phyloP scores from a whole-genome alignment of 179 eudicot genomes.

The Vitellaria paradoxa region DNA sequence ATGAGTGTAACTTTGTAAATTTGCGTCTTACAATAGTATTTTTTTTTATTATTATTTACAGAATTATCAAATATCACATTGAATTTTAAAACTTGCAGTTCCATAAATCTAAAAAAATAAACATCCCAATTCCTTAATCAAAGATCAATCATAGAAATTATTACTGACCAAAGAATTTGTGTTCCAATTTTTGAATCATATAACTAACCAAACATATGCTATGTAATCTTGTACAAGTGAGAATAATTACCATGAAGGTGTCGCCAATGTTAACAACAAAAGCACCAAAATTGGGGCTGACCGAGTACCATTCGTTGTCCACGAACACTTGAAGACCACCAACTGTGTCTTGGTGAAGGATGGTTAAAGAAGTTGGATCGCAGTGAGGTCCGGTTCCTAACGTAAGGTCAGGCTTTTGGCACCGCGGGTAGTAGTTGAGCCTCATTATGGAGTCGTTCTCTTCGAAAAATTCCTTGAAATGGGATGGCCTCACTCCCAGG shows the following conservation, averaged over 20 bases:
- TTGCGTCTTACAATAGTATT: too few relatives aligned
- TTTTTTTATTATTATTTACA: too few relatives aligned
- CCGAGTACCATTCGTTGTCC: slow-evolving; percentile 63
- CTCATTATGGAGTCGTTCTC: slow-evolving; percentile 75
- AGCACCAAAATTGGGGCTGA: slow-evolving; percentile 46
- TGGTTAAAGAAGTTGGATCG: slow-evolving; percentile 84
- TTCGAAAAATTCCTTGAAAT: slow-evolving; percentile 57
- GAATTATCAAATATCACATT: too few relatives aligned
- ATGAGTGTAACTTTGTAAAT: too few relatives aligned
- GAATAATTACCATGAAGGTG: slow-evolving; percentile 69
- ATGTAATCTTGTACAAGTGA: too few relatives aligned
- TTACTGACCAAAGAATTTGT: too few relatives aligned
- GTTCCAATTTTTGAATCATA: too few relatives aligned
- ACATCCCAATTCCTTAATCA: too few relatives aligned
- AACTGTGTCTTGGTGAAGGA: slow-evolving; percentile 75
- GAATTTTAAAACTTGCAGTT: too few relatives aligned
- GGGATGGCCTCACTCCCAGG: slow-evolving; percentile 48
- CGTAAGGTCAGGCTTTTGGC: slow-evolving; percentile 64
- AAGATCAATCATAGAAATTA: too few relatives aligned
- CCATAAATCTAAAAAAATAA: too few relatives aligned
- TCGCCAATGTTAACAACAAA: slow-evolving; percentile 83
- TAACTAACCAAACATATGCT: too few relatives aligned
- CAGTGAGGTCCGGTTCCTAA: slow-evolving; percentile 89
- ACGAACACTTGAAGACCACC: slow-evolving; percentile 81
- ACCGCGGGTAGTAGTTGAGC: slow-evolving; percentile 72